Evolutionary conservation across 139 green algal genomes (phyloP).

Genomic region (Coccomyxa sp.): DNA sequence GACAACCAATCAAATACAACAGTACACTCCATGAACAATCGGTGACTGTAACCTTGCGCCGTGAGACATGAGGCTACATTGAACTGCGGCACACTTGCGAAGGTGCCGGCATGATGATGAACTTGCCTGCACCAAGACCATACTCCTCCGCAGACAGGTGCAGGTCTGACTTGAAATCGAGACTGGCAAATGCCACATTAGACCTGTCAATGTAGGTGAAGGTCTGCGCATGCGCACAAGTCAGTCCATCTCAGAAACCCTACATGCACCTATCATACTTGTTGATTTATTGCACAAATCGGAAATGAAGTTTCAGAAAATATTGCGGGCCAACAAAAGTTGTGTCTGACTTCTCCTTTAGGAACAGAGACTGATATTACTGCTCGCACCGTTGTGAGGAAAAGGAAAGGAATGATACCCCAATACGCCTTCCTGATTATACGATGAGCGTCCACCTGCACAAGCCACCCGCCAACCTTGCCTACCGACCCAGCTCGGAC

Average conservation of each 20-base stretch:
- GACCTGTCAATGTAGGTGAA: background rate
- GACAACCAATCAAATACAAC: background rate
- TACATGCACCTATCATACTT: background rate
- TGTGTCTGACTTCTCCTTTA: background rate
- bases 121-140: background rate
- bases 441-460: no score
- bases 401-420: background rate
- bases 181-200: background rate
- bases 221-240: background rate
- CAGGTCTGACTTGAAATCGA: background rate
- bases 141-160: background rate
- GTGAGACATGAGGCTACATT: background rate
- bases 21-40: background rate
- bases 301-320: background rate
- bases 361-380: background rate
- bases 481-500: no score
- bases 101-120: background rate
- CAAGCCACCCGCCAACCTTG: no score
- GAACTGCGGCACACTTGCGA: background rate
- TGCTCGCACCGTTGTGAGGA: background rate
- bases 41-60: background rate
- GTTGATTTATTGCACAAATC: no score
- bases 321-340: no score
- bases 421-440: background rate
- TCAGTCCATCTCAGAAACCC: background rate